phyloP scores from a whole-genome alignment of 192 early-diverging fungal genomes.

The Podila verticillata region DNA sequence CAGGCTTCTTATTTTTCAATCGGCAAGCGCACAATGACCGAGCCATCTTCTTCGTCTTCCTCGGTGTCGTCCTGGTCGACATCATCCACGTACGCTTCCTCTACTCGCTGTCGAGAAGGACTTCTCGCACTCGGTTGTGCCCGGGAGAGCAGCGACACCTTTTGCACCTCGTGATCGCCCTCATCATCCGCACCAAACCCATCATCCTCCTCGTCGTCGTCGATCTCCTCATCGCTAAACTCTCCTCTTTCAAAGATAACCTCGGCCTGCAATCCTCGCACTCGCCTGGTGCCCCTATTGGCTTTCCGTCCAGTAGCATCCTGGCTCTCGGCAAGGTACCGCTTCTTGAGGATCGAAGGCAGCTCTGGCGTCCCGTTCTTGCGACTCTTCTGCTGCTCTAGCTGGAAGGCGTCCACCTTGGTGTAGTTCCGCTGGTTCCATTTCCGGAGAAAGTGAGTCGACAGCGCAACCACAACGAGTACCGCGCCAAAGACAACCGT shows the following conservation, averaged over 20 bases:
- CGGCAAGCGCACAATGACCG: slow-evolving; percentile 25
- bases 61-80: slow-evolving; percentile 2
- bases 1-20: not conserved
- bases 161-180: slow-evolving; percentile 10
- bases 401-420: slow-evolving; percentile 33
- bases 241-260: slow-evolving; percentile 39
- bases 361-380: slow-evolving; percentile 8
- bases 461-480: slow-evolving; percentile 22
- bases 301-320: not conserved
- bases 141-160: slow-evolving; percentile 23
- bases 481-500: slow-evolving; percentile 17
- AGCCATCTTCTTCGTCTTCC: slow-evolving; percentile 11
- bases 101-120: not conserved
- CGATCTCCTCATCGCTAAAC: slow-evolving; percentile 6
- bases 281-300: not conserved
- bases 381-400: slow-evolving; percentile 20
- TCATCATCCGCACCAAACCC: slow-evolving; percentile 6
- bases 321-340: slow-evolving; percentile 10
- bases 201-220: slow-evolving; percentile 8
- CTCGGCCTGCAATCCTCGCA: slow-evolving; percentile 5
- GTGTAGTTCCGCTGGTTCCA: slow-evolving; percentile 44
- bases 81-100: slow-evolving; percentile 17
- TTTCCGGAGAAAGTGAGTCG: slow-evolving; percentile 30
- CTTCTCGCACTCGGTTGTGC: slow-evolving; percentile 4
- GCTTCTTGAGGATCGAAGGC: slow-evolving; percentile 47